A percentile compares a stretch with the other conserved stretches of the same genome.
phyloP scores from a whole-genome alignment of 148 eudicot genomes.

The Drosera capensis region DNA sequence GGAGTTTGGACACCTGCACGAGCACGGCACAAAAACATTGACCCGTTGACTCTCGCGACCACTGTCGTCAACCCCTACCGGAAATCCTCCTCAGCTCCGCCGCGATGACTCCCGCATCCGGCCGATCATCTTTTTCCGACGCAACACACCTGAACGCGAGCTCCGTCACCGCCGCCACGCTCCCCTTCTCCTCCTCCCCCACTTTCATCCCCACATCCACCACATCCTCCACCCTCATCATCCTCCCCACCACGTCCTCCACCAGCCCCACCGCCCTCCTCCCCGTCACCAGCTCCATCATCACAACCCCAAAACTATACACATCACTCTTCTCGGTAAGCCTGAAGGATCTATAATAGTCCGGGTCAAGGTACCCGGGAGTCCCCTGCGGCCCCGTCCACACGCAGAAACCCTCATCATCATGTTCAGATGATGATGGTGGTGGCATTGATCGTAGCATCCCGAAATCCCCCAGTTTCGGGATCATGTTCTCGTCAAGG shows the following conservation, averaged over 20 bases:
- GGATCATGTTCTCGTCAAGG: slow-evolving; percentile 63
- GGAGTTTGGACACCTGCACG: too few relatives aligned
- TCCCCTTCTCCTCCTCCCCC: slow-evolving; percentile 31
- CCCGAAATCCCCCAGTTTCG: slow-evolving; percentile 86
- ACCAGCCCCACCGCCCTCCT: slow-evolving; percentile 65
- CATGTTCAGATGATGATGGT: slow-evolving; percentile 14
- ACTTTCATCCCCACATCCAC: slow-evolving; percentile 43
- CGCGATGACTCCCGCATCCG: slow-evolving; percentile 70
- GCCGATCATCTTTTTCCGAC: slow-evolving; percentile 78
- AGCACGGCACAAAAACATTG: too few relatives aligned
- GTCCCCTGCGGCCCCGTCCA: slow-evolving; percentile 99
- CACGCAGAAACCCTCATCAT: slow-evolving; percentile 49
- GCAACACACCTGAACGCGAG: slow-evolving; percentile 83
- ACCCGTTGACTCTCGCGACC: too few relatives aligned
- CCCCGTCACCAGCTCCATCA: slow-evolving; percentile 71
- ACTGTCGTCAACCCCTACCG: too few relatives aligned
- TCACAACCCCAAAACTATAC: slow-evolving; percentile 77
- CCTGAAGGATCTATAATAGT: slow-evolving; percentile 57
- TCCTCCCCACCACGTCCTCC: slow-evolving; percentile 44
- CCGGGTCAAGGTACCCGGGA: slow-evolving; percentile 86
- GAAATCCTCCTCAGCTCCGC: slow-evolving; percentile 67
- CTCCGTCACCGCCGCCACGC: slow-evolving; percentile 69
- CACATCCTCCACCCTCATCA: slow-evolving; percentile 38
- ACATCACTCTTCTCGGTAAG: slow-evolving; percentile 88
- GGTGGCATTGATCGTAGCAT: slow-evolving; percentile 50